Conservation (phyloP, 805 yeast species). For the Jamesozyma hellenica region DNA sequence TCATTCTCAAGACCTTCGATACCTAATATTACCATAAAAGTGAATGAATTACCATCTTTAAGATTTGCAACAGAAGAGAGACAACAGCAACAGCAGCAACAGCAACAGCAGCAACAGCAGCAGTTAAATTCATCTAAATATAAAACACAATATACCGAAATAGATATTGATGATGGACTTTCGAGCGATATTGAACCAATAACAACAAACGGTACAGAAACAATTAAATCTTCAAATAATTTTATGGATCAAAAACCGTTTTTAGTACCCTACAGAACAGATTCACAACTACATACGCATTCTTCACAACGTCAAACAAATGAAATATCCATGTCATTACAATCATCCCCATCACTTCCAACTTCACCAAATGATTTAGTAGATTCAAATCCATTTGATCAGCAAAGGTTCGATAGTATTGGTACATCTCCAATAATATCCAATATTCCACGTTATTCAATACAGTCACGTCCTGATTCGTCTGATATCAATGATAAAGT, state of each 20-base stretch:
- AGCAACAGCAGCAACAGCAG: no score
- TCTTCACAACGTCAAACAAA: background rate
- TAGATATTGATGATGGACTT: slow-evolving; percentile 30
- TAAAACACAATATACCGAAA: slow-evolving; percentile 21
- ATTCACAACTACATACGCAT: slow-evolving; percentile 2
- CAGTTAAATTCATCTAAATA: slow-evolving; percentile 3
- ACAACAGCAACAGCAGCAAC: no score
- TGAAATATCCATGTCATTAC: slow-evolving; percentile 9
- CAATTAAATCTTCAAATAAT: background rate
- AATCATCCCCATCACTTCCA: slow-evolving; percentile 27
- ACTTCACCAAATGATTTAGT: slow-evolving; percentile 27
- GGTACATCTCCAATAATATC: slow-evolving; percentile 28
- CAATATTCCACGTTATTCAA: slow-evolving; percentile 23
- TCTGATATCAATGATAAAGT: slow-evolving; percentile 28
- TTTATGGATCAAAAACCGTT: background rate
- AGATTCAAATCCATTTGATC: slow-evolving; percentile 25
- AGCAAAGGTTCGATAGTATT: slow-evolving; percentile 19
- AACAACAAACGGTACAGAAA: background rate
- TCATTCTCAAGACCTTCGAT: slow-evolving; percentile 20
- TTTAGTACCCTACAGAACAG: background rate
- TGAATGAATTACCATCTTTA: slow-evolving; percentile 17
- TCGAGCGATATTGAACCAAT: slow-evolving; percentile 30
- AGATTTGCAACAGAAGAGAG: slow-evolving; percentile 2
- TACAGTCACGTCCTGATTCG: slow-evolving; percentile 16
- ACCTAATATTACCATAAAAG: slow-evolving; percentile 18